Evolutionary conservation across 176 grass and related monocot species (phyloP).

Genomic region (Canna indica): DNA sequence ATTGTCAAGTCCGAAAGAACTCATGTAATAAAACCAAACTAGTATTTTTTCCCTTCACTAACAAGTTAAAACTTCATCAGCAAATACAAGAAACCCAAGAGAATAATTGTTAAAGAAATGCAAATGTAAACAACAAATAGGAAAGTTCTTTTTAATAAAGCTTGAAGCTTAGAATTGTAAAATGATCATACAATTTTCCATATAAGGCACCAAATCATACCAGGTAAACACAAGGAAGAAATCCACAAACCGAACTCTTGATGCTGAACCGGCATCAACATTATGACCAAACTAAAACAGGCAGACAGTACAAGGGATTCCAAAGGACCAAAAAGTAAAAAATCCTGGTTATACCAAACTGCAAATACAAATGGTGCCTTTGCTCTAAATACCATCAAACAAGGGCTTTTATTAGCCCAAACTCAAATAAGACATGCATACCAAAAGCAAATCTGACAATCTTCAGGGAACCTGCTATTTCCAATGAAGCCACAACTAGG

Average conservation of each 20-base stretch:
- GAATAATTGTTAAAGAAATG: neutral
- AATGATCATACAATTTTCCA: slow-evolving; percentile 5
- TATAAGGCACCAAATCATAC: neutral
- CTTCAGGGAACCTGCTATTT: neutral
- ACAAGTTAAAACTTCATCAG: too few relatives aligned
- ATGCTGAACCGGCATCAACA: neutral
- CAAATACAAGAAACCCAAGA: too few relatives aligned
- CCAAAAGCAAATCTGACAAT: slow-evolving; percentile 4
- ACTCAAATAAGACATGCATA: neutral
- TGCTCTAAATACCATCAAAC: neutral
- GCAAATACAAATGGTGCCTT: neutral
- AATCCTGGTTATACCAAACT: neutral
- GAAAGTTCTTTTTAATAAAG: neutral
- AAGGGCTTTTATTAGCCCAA: neutral
- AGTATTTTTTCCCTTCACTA: too few relatives aligned
- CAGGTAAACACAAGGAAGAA: neutral
- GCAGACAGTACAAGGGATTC: neutral
- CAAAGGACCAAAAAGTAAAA: neutral
- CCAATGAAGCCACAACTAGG: neutral
- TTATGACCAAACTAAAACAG: slow-evolving; percentile 1
- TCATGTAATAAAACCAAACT: too few relatives aligned
- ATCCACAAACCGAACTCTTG: neutral
- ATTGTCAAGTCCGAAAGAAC: too few relatives aligned
- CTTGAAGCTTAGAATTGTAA: neutral
- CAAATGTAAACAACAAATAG: neutral